These are phyloP conservation scores for Chloroidium sp. DNA, from an alignment of 163 green algal species.

Conservation along the genomic window DNA sequence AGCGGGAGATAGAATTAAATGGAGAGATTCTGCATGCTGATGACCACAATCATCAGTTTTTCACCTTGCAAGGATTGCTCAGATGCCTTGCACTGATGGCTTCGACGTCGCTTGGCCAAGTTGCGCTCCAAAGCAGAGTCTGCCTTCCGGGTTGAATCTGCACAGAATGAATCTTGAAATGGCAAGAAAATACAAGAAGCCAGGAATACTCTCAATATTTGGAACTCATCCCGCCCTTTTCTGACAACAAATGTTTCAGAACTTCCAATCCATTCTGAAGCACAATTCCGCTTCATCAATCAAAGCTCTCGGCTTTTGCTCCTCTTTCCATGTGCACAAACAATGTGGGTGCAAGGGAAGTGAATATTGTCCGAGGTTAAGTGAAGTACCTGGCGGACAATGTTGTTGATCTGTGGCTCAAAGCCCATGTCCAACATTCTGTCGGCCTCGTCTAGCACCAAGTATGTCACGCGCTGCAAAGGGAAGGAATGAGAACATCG, in stretches of 20 bases:
- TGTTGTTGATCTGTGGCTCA: slow-evolving; percentile 15
- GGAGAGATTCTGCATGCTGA: background rate
- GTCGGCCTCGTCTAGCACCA: slow-evolving; percentile 94
- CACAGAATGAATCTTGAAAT: slow-evolving; percentile 11
- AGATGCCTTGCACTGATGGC: background rate
- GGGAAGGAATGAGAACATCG: too few relatives aligned
- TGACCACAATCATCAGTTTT: background rate
- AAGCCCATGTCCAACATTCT: slow-evolving; percentile 99
- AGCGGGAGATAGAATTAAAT: slow-evolving; percentile 38
- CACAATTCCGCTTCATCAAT: too few relatives aligned
- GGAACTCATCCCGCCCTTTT: too few relatives aligned
- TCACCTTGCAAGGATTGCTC: background rate
- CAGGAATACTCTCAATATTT: too few relatives aligned
- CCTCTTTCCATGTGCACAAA: too few relatives aligned
- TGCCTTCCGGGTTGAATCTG: slow-evolving; percentile 82
- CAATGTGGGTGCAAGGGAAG: too few relatives aligned
- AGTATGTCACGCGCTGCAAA: slow-evolving; percentile 59
- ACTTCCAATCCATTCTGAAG: too few relatives aligned
- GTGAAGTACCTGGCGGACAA: too few relatives aligned
- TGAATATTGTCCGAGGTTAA: too few relatives aligned
- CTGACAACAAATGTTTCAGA: too few relatives aligned
- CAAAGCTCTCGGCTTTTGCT: background rate
- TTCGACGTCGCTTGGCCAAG: slow-evolving; percentile 80
- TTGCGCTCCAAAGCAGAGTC: slow-evolving; percentile 91
- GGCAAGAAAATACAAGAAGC: too few relatives aligned